Percentiles rank a stretch among this genome's conserved stretches.
phyloP scores from a whole-genome alignment of 2,329 filamentous ascomycete genomes.

The Hymenoscyphus albidus region DNA sequence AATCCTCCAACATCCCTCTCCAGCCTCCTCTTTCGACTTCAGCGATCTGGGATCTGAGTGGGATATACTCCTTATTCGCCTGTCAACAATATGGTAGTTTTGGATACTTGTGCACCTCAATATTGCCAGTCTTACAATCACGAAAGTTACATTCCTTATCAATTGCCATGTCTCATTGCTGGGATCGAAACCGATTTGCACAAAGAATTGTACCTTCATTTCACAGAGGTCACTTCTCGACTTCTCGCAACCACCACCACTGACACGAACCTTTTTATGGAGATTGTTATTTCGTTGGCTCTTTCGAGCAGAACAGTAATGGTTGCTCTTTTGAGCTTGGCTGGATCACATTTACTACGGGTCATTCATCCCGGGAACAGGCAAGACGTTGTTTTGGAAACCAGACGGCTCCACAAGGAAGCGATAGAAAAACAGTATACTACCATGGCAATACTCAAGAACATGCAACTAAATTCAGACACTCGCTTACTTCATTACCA shows the following conservation, averaged over 20 bases:
- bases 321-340: slow-evolving; percentile 21
- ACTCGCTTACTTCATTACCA: neutral
- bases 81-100: neutral
- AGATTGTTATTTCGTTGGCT: slow-evolving; percentile 22
- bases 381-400: slow-evolving; percentile 13
- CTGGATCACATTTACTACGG: slow-evolving; percentile 22
- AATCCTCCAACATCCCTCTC: neutral
- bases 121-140: neutral
- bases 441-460: slow-evolving; percentile 11
- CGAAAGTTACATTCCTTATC: neutral
- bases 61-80: neutral
- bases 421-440: slow-evolving; percentile 13
- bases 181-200: slow-evolving; percentile 22
- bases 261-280: slow-evolving; percentile 19
- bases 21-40: neutral
- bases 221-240: slow-evolving; percentile 16
- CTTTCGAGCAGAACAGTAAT: slow-evolving; percentile 20
- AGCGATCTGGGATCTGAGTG: neutral
- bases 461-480: neutral
- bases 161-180: slow-evolving; percentile 19
- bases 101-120: neutral
- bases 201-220: slow-evolving; percentile 22
- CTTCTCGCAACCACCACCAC: slow-evolving; percentile 18
- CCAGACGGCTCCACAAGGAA: slow-evolving; percentile 16
- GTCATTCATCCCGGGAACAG: neutral